Percentiles rank a stretch among this genome's conserved stretches.
These are phyloP conservation scores for Trichomonas gallinae DNA, from an alignment of 208 protist species.

Conservation along the genomic window DNA sequence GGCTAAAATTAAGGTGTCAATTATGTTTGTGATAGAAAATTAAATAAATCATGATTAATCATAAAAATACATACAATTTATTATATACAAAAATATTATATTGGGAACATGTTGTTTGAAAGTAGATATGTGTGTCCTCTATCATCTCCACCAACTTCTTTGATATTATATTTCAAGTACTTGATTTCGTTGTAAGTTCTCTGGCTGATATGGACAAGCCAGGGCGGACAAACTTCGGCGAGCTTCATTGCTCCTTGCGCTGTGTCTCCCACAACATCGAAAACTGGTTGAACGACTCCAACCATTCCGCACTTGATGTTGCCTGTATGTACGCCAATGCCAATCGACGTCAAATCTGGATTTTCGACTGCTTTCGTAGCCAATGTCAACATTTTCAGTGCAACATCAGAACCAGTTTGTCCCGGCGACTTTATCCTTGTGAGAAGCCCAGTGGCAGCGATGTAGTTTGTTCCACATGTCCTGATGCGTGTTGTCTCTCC, in stretches of 20 bases:
- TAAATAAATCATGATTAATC: too few species aligned
- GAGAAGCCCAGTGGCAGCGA: neutral
- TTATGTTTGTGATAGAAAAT: too few species aligned
- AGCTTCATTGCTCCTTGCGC: neutral
- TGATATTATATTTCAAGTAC: neutral
- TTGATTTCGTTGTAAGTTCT: neutral
- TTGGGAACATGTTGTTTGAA: neutral
- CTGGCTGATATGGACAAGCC: neutral
- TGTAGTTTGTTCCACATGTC: neutral
- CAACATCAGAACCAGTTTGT: neutral
- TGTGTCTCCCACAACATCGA: neutral
- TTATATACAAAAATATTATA: too few species aligned
- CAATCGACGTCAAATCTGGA: neutral
- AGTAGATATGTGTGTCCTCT: neutral
- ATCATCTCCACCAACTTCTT: neutral
- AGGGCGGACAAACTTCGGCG: neutral
- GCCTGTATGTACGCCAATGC: neutral
- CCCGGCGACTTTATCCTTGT: neutral
- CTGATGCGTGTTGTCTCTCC: neutral
- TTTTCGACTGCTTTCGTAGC: neutral
- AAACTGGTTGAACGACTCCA: neutral
- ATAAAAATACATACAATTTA: too few species aligned
- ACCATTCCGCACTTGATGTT: neutral
- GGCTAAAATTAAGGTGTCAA: too few species aligned
- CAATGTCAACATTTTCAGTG: neutral